These are phyloP conservation scores for Ophiocordyceps camponoti-saundersi DNA, from an alignment of 2,329 filamentous ascomycete genomes.

Conservation along the genomic window DNA sequence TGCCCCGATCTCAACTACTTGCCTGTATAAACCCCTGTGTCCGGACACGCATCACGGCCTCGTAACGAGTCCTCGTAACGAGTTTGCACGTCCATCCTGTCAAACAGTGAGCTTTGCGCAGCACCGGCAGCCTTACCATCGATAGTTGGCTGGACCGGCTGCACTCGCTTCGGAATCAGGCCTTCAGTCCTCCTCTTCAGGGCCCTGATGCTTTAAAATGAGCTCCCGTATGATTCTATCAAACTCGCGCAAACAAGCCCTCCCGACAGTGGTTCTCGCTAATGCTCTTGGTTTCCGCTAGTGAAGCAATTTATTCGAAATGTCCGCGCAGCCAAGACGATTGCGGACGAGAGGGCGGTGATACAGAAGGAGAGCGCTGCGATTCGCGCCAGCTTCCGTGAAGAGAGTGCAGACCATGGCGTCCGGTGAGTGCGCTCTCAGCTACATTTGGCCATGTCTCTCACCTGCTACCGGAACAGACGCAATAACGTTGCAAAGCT, in stretches of 20 bases:
- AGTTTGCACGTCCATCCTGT: background rate
- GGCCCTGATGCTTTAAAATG: conserved; percentile 9
- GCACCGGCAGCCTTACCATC: background rate
- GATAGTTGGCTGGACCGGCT: background rate
- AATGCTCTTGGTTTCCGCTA: conserved; percentile 17
- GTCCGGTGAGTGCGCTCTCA: conserved; percentile 46
- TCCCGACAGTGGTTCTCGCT: background rate
- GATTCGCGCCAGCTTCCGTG: conserved; percentile 91
- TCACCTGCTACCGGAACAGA: conserved; percentile 25
- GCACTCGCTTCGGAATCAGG: background rate
- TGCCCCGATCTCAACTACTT: background rate
- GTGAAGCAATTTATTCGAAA: conserved; percentile 99
- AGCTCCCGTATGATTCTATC: conserved; percentile 18
- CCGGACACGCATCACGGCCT: background rate
- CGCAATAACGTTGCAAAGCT: conserved; percentile 98
- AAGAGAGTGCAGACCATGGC: conserved; percentile 86
- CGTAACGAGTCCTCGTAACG: background rate
- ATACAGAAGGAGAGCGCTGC: conserved; percentile 98
- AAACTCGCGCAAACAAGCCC: background rate
- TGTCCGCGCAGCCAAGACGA: conserved; percentile 94
- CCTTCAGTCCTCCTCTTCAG: background rate
- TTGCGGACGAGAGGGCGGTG: conserved; percentile 94
- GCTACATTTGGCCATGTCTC: background rate
- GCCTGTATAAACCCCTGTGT: background rate
- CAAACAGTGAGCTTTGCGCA: background rate